Percentiles rank a stretch among this genome's conserved stretches.
phyloP scores from a whole-genome alignment of 176 grass and related monocot species.

The Ampelocalamus luodianensis region DNA sequence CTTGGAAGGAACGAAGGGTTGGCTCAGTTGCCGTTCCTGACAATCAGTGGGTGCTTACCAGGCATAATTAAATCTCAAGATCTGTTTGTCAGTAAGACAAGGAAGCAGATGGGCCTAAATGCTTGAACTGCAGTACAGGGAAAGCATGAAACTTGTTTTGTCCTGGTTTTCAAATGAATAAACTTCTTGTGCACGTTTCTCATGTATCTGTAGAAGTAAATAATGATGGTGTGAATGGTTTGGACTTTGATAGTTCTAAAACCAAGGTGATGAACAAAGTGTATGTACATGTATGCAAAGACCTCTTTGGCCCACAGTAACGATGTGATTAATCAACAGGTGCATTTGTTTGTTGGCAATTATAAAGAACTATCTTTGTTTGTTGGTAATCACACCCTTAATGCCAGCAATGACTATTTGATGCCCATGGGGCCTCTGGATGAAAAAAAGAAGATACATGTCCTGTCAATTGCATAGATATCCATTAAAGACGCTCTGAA shows the following conservation, averaged over 20 bases:
- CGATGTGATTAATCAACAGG: background rate
- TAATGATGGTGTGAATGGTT: background rate
- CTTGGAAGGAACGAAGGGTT: slow-evolving; percentile 65
- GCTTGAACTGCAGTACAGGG: background rate
- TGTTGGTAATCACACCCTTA: background rate
- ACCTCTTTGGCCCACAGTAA: background rate
- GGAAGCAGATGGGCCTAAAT: slow-evolving; percentile 61
- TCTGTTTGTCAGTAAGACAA: slow-evolving; percentile 55
- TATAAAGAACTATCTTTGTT: background rate
- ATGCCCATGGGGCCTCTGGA: background rate
- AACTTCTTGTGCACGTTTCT: background rate
- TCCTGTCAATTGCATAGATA: background rate
- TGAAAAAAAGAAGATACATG: background rate
- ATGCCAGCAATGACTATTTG: slow-evolving; percentile 14
- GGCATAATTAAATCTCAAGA: slow-evolving; percentile 63
- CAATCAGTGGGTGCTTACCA: slow-evolving; percentile 52
- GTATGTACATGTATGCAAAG: background rate
- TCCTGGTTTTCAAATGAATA: slow-evolving; percentile 9
- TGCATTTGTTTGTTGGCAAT: slow-evolving; percentile 7
- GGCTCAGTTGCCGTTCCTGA: slow-evolving; percentile 54
- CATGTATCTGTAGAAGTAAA: background rate
- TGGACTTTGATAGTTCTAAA: background rate
- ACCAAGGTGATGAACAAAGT: background rate
- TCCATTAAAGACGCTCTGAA: background rate
- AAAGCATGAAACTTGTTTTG: background rate